Evolutionary conservation across 2,329 filamentous ascomycete genomes (phyloP).

Genomic region (Botrytis tulipae): DNA sequence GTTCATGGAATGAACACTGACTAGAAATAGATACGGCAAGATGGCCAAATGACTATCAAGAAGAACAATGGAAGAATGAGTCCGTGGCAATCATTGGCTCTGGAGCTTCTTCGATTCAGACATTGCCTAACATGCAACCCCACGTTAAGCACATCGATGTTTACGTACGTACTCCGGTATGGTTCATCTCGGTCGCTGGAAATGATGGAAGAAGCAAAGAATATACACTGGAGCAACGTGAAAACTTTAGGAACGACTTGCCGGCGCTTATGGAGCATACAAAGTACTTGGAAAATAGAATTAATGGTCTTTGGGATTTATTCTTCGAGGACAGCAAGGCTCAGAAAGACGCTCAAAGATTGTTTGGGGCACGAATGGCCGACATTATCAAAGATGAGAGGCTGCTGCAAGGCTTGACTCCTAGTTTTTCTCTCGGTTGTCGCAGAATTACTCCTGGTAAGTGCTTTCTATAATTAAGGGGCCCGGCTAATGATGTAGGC

Average conservation of each 20-base stretch:
- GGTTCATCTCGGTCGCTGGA: slow-evolving; percentile 48
- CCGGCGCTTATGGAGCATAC: slow-evolving; percentile 30
- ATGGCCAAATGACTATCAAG: slow-evolving; percentile 42
- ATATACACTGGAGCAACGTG: slow-evolving; percentile 45
- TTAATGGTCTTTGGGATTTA: slow-evolving; percentile 48
- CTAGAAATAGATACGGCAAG: slow-evolving; percentile 42
- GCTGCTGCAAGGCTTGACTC: slow-evolving; percentile 43
- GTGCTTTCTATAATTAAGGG: background rate
- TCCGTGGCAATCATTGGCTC: slow-evolving; percentile 43
- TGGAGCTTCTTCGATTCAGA: slow-evolving; percentile 42
- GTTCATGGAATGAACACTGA: background rate
- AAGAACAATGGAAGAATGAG: slow-evolving; percentile 33
- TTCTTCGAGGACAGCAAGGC: slow-evolving; percentile 46
- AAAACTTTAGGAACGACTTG: slow-evolving; percentile 45
- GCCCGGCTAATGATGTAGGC: slow-evolving; percentile 38
- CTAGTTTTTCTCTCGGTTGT: slow-evolving; percentile 46
- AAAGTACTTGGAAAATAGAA: slow-evolving; percentile 38
- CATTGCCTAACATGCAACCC: slow-evolving; percentile 42
- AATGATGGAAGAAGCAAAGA: slow-evolving; percentile 46
- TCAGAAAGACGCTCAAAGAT: slow-evolving; percentile 42
- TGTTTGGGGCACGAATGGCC: slow-evolving; percentile 46
- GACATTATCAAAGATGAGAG: slow-evolving; percentile 52
- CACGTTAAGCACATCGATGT: slow-evolving; percentile 46
- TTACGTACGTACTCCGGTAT: slow-evolving; percentile 51
- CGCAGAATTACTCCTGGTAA: slow-evolving; percentile 41